Percentiles rank a stretch among this genome's conserved stretches.
phyloP scores from a whole-genome alignment of 176 grass and related monocot genomes.

The Tillandsia fasciculata region DNA sequence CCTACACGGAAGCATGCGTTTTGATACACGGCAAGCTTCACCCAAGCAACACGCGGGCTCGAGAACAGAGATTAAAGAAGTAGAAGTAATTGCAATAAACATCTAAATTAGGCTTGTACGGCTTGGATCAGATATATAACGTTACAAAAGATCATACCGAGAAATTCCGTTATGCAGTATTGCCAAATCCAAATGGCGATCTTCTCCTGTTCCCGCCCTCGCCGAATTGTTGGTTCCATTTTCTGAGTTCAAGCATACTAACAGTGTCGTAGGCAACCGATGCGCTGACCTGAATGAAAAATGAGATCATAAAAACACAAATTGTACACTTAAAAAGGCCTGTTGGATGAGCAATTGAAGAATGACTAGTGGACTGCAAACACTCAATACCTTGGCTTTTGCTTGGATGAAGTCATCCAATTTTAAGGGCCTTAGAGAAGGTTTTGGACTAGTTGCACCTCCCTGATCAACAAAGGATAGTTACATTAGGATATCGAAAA shows the following conservation, averaged over 20 bases:
- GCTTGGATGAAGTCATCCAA: conserved; percentile 90
- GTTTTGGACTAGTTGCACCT: conserved; percentile 19
- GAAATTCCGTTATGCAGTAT: not conserved
- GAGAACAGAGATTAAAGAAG: not conserved
- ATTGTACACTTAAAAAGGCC: not conserved
- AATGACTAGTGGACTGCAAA: not conserved
- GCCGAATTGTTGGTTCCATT: conserved; percentile 91
- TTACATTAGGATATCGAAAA: not conserved
- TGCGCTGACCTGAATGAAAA: conserved; percentile 52
- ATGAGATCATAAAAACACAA: not conserved
- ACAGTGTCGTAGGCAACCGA: conserved; percentile 73
- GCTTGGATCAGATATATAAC: not conserved
- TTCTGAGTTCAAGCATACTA: conserved; percentile 81
- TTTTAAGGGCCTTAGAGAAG: conserved; percentile 47
- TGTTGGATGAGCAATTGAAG: not conserved
- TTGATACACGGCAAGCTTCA: not conserved
- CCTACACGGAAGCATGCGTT: not conserved
- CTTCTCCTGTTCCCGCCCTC: conserved; percentile 66
- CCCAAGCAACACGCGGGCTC: not conserved
- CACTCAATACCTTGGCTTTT: conserved; percentile 66
- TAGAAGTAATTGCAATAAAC: not conserved
- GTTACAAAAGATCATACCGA: not conserved
- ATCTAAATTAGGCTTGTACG: not conserved
- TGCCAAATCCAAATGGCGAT: conserved; percentile 67
- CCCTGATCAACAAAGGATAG: conserved; percentile 27